A percentile compares a stretch with the other conserved stretches of the same genome.
Evolutionary conservation across 371 early-diverging fungal genomes (phyloP).

Genomic region (Sporodiniella umbellata): DNA sequence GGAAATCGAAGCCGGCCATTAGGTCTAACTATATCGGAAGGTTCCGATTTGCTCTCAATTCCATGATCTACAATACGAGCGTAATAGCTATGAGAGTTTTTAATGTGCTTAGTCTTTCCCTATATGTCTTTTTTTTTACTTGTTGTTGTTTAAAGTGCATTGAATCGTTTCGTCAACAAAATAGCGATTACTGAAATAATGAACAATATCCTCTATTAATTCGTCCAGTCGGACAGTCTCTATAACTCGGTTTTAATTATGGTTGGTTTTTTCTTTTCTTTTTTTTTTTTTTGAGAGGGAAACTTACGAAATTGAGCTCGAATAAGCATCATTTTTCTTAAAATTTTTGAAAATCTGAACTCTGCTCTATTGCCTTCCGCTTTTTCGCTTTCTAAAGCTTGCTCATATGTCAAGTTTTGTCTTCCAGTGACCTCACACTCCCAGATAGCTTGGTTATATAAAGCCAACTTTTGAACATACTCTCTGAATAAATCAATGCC

Average conservation of each 20-base stretch:
- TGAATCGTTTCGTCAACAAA: constrained; percentile 41
- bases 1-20: constrained; percentile 39
- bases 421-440: constrained; percentile 76
- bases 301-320: constrained; percentile 69
- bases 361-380: constrained; percentile 47
- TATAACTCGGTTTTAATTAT: constrained; percentile 1
- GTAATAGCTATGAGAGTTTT: constrained; percentile 34
- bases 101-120: no score
- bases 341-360: constrained; percentile 58
- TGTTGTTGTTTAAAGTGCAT: constrained; percentile 31
- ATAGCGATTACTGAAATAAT: constrained; percentile 40
- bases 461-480: constrained; percentile 65
- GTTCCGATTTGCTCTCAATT: constrained; percentile 6
- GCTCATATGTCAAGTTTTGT: constrained; percentile 71
- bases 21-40: neutral
- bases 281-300: neutral
- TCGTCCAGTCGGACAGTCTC: constrained; percentile 46
- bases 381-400: constrained; percentile 82
- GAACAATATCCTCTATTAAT: constrained; percentile 45
- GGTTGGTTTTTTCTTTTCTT: neutral
- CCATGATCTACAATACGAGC: constrained; percentile 30
- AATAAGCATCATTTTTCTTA: constrained; percentile 57
- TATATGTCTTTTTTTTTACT: no score
- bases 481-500: constrained; percentile 39
- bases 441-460: constrained; percentile 77